Conservation (phyloP, 768 basidiomycete species). For the Podaxis rugospora region DNA sequence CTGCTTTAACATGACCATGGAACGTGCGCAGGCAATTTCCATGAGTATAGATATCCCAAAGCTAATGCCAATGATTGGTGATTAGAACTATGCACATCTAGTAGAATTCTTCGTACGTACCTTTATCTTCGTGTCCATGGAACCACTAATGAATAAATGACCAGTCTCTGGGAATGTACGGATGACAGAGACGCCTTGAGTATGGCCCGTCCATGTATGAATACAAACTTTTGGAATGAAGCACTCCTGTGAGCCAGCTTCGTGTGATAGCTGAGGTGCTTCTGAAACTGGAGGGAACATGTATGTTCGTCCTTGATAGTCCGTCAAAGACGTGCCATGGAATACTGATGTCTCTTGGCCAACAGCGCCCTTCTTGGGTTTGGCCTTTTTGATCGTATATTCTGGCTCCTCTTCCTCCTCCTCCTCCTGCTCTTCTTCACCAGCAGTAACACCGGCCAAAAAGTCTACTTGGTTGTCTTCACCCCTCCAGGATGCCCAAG, state of each 20-base stretch:
- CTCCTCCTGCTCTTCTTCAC: constrained; percentile 55
- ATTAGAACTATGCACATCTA: constrained; percentile 5
- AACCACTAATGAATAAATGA: constrained; percentile 89
- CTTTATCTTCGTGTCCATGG: constrained; percentile 99
- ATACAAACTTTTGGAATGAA: constrained; percentile 95
- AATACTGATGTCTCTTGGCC: constrained; percentile 93
- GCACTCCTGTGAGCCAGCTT: constrained; percentile 81
- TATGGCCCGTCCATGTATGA: constrained; percentile 99
- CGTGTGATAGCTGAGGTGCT: constrained; percentile 77
- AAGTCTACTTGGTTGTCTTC: constrained; percentile 64
- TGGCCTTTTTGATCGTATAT: constrained; percentile 63
- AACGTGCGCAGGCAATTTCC: constrained; percentile 97
- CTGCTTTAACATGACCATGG: constrained; percentile 93
- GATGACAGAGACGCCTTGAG: constrained; percentile 91
- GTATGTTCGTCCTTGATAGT: constrained; percentile 98
- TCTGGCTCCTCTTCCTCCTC: constrained; percentile 61
- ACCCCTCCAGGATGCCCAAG: constrained; percentile 91
- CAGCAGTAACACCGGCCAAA: constrained; percentile 62
- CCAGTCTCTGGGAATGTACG: constrained; percentile 90
- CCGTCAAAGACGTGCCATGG: constrained; percentile 95
- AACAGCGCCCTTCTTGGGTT: constrained; percentile 70
- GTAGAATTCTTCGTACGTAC: constrained; percentile 30
- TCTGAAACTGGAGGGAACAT: constrained; percentile 91
- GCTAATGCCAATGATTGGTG: constrained; percentile 39
- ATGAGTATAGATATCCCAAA: constrained; percentile 98